Evolutionary conservation across 2,329 filamentous ascomycete genomes (phyloP).

Genomic region (Fusarium cyanostomum): DNA sequence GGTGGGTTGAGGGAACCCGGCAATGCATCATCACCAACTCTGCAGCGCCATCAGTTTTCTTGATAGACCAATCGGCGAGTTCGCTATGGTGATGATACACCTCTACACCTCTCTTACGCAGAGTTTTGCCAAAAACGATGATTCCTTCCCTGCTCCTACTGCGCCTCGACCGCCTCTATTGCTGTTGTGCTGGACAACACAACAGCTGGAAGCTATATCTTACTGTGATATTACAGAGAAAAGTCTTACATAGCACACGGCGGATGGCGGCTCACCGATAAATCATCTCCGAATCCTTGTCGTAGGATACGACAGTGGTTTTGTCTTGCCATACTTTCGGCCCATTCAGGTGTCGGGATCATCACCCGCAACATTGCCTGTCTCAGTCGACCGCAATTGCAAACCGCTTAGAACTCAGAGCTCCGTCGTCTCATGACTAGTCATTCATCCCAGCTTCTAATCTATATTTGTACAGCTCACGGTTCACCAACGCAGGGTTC

Average conservation of each 20-base stretch:
- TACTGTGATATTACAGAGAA: slow-evolving; percentile 14
- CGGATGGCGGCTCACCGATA: slow-evolving; percentile 13
- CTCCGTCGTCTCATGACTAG: neutral
- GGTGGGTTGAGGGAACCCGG: slow-evolving; percentile 6
- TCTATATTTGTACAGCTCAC: slow-evolving; percentile 6
- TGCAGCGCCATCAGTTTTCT: slow-evolving; percentile 21
- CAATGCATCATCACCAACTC: slow-evolving; percentile 21
- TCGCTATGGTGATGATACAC: neutral
- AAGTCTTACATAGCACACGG: slow-evolving; percentile 16
- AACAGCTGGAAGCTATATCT: slow-evolving; percentile 6
- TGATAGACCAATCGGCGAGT: slow-evolving; percentile 32
- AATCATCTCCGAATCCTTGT: slow-evolving; percentile 8
- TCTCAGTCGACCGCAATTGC: neutral
- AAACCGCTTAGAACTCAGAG: neutral
- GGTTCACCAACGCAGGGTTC: slow-evolving; percentile 14
- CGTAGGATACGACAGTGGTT: slow-evolving; percentile 20
- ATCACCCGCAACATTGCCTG: neutral
- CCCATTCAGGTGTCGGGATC: neutral
- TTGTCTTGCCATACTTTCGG: neutral
- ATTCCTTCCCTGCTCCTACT: slow-evolving; percentile 16
- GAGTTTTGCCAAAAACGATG: slow-evolving; percentile 14
- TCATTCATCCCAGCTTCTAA: slow-evolving; percentile 18
- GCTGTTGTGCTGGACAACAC: slow-evolving; percentile 21
- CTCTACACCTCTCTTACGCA: slow-evolving; percentile 7
- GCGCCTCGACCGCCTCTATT: slow-evolving; percentile 27